Conservation (phyloP, 768 basidiomycete genomes). For the Hygrophorus russula region DNA sequence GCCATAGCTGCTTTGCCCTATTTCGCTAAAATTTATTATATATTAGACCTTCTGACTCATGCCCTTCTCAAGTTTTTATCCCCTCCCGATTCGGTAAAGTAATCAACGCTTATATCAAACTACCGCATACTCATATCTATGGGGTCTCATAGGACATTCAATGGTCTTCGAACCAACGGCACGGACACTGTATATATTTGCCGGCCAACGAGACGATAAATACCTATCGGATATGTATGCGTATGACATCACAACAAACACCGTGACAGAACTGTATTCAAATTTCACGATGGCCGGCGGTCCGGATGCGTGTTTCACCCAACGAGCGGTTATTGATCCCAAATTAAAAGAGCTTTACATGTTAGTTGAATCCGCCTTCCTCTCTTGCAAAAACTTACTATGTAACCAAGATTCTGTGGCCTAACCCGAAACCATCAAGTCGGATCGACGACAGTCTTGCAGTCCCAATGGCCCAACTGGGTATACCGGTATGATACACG, state of each 20-base stretch:
- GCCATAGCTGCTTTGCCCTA: not conserved
- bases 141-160: slow-evolving; percentile 46
- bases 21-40: not conserved
- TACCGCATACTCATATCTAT: slow-evolving; percentile 1
- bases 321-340: slow-evolving; percentile 60
- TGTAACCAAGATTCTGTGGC: slow-evolving; percentile 44
- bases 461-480: slow-evolving; percentile 49
- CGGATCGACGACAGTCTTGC: slow-evolving; percentile 28
- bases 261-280: slow-evolving; percentile 48
- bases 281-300: slow-evolving; percentile 54
- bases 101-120: not conserved
- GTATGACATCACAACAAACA: slow-evolving; percentile 50
- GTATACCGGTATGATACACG: slow-evolving; percentile 49
- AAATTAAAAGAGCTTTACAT: slow-evolving; percentile 59
- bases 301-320: slow-evolving; percentile 63
- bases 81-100: slow-evolving; percentile 49
- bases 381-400: not conserved
- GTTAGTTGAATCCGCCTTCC: slow-evolving; percentile 26
- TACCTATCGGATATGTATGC: slow-evolving; percentile 71
- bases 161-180: slow-evolving; percentile 63
- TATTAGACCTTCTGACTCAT: slow-evolving; percentile 15
- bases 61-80: slow-evolving; percentile 29
- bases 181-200: slow-evolving; percentile 59
- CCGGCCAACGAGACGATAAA: slow-evolving; percentile 56
- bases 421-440: slow-evolving; percentile 32